These are phyloP conservation scores for Phytophthora pisi DNA, from an alignment of 352 stramenopile genomes.

Conservation along the genomic window DNA sequence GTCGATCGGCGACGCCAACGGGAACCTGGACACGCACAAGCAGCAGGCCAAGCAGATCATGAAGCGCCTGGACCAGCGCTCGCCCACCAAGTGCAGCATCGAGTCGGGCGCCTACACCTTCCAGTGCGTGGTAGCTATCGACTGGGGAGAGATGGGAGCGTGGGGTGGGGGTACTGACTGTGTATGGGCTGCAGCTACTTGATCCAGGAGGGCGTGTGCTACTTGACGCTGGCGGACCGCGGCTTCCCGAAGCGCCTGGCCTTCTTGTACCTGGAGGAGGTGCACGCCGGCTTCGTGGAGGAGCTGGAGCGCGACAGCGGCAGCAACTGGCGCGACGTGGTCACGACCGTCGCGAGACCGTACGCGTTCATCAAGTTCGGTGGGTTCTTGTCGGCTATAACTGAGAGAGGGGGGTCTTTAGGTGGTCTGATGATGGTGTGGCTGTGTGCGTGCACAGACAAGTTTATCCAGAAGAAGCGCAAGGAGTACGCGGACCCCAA, in stretches of 20 bases:
- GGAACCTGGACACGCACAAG: constrained; percentile 90
- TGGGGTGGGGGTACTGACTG: too few species aligned
- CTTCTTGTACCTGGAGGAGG: constrained; percentile 98
- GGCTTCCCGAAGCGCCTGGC: constrained; percentile 97
- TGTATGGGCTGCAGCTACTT: constrained; percentile 85
- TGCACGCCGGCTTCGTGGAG: constrained; percentile 93
- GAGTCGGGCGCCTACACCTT: constrained; percentile 93
- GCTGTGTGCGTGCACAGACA: constrained; percentile 62
- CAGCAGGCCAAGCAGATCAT: constrained; percentile 95
- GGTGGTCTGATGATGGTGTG: constrained; percentile 1
- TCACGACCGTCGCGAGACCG: constrained; percentile 96
- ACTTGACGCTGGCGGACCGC: constrained; percentile 96
- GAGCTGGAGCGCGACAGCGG: constrained; percentile 94
- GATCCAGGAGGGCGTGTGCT: constrained; percentile 97
- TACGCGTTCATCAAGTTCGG: constrained; percentile 99
- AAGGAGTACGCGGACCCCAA: constrained; percentile 98
- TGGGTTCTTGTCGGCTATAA: constrained; percentile 24
- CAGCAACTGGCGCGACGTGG: constrained; percentile 88
- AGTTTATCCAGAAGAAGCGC: constrained; percentile 97
- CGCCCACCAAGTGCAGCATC: constrained; percentile 94
- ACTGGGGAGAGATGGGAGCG: too few species aligned
- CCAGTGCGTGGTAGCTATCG: constrained; percentile 66
- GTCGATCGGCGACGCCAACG: constrained; percentile 78
- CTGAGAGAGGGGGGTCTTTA: neutral
- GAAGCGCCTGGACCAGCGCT: constrained; percentile 91